A percentile compares a stretch with the other conserved stretches of the same genome.
These are phyloP conservation scores for Atkinsonella texensis DNA, from an alignment of 2,329 filamentous ascomycete genomes.

Conservation along the genomic window DNA sequence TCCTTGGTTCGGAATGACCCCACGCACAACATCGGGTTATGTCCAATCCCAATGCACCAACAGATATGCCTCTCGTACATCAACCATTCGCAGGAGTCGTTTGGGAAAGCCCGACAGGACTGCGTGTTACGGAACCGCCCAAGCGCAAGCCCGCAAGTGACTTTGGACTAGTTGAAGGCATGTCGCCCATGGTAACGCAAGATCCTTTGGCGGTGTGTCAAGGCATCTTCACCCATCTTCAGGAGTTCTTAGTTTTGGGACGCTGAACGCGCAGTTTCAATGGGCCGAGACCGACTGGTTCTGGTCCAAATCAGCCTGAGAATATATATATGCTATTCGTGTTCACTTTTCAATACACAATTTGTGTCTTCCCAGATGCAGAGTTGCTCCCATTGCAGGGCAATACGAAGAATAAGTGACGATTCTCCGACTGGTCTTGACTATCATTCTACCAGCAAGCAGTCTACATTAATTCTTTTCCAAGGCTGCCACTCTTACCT, in stretches of 20 bases:
- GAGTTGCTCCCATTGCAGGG: background rate
- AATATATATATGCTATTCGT: background rate
- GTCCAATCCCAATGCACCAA: conserved; percentile 5
- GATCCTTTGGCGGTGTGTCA: background rate
- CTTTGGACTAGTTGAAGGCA: background rate
- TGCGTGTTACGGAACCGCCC: background rate
- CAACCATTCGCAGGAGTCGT: background rate
- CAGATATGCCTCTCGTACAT: conserved; percentile 5
- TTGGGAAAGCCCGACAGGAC: background rate
- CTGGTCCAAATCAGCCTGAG: background rate
- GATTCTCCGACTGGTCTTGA: background rate
- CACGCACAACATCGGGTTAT: background rate
- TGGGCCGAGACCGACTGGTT: background rate
- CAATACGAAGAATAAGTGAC: background rate
- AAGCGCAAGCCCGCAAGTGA: background rate
- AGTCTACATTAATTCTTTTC: background rate
- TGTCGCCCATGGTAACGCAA: background rate
- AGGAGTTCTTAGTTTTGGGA: background rate
- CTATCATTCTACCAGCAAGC: background rate
- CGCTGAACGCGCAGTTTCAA: background rate
- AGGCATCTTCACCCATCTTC: background rate
- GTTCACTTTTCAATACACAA: background rate
- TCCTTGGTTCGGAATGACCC: background rate
- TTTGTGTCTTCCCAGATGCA: background rate
- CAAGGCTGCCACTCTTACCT: background rate